Percentiles rank a stretch among this genome's conserved stretches.
Conservation (phyloP, 2,329 filamentous ascomycete genomes). For the Coccinonectria pachysandricola region DNA sequence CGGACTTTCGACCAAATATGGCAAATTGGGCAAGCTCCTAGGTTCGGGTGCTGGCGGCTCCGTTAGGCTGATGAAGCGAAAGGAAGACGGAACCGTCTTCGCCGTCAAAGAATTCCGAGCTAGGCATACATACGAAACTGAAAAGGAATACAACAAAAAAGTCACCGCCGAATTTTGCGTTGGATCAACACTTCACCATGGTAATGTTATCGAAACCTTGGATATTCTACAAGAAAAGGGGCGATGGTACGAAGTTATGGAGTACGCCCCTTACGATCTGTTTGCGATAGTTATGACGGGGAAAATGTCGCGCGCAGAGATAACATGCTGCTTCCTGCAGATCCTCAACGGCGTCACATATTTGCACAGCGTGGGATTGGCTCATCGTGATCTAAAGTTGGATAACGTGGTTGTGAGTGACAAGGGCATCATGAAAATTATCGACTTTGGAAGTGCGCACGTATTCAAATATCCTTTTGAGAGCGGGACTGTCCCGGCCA, state of each 20-base stretch:
- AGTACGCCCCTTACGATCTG: slow-evolving; percentile 90
- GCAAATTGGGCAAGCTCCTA: slow-evolving; percentile 87
- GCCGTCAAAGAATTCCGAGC: slow-evolving; percentile 96
- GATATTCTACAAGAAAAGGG: slow-evolving; percentile 92
- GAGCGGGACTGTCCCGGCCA: slow-evolving; percentile 41
- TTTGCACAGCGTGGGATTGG: slow-evolving; percentile 86
- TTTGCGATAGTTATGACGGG: slow-evolving; percentile 99
- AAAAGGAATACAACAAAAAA: slow-evolving; percentile 96
- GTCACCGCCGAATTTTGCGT: slow-evolving; percentile 98
- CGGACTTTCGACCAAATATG: slow-evolving; percentile 81
- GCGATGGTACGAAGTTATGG: slow-evolving; percentile 98
- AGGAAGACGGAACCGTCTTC: slow-evolving; percentile 85
- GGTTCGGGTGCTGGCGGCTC: slow-evolving; percentile 92
- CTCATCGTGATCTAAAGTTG: slow-evolving; percentile 89
- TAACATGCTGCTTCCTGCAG: slow-evolving; percentile 85
- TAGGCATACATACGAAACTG: slow-evolving; percentile 83
- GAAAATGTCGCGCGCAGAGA: slow-evolving; percentile 86
- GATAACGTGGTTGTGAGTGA: slow-evolving; percentile 98
- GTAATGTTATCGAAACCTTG: slow-evolving; percentile 95
- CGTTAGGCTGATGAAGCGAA: slow-evolving; percentile 86
- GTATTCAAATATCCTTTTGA: slow-evolving; percentile 98
- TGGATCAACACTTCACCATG: slow-evolving; percentile 90
- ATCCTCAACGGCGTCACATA: slow-evolving; percentile 93
- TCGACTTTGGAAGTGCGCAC: slow-evolving; percentile 95
- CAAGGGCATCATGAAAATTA: slow-evolving; percentile 97